phyloP scores from a whole-genome alignment of 2,329 filamentous ascomycete species.

The Samsoniella hepiali region DNA sequence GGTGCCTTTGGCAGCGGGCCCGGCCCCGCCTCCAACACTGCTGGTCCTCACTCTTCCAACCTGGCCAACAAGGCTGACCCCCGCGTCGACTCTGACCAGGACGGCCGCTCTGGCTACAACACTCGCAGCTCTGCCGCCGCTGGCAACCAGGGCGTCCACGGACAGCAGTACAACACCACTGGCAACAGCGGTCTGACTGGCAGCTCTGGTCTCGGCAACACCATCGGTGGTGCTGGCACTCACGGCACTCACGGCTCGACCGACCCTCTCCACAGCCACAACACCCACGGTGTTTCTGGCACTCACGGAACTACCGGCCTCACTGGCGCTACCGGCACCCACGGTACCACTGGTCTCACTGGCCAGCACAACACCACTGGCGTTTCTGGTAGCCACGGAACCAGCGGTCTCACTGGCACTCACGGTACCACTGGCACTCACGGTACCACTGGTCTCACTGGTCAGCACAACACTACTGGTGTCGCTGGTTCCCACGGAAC shows the following conservation, averaged over 20 bases:
- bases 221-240: conserved; percentile 30
- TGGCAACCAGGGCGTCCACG: conserved; percentile 41
- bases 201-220: conserved; percentile 26
- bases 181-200: neutral
- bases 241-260: conserved; percentile 33
- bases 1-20: conserved; percentile 20
- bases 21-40: conserved; percentile 23
- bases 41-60: conserved; percentile 42
- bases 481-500: conserved; percentile 5
- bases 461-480: conserved; percentile 22
- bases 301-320: conserved; percentile 27
- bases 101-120: conserved; percentile 29
- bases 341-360: conserved; percentile 16
- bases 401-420: conserved; percentile 33
- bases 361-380: conserved; percentile 22
- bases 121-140: conserved; percentile 24
- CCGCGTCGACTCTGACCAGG: conserved; percentile 49
- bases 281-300: neutral
- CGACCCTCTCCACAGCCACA: conserved; percentile 25
- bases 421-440: conserved; percentile 12
- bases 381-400: neutral
- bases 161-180: conserved; percentile 26
- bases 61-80: conserved; percentile 49
- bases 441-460: conserved; percentile 15
- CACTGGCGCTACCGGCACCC: conserved; percentile 26